A percentile compares a stretch with the other conserved stretches of the same genome.
phyloP scores from a whole-genome alignment of 306 rosid species.

The Sicyos baderoa region DNA sequence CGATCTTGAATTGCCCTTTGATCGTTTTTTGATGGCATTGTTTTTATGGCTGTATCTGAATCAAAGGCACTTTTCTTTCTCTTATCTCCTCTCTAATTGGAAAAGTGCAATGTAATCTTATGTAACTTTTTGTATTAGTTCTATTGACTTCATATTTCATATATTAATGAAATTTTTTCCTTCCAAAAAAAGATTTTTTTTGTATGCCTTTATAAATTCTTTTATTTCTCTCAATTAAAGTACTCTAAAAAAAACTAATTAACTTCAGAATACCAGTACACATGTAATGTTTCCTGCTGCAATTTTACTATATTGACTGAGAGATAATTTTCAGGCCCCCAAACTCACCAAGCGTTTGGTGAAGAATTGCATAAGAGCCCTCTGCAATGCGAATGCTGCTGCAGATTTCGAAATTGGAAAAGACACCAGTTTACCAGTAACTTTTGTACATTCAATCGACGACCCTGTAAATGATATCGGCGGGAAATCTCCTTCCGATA shows the following conservation, averaged over 20 bases:
- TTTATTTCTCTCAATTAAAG: background rate
- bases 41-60: too few species aligned
- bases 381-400: conserved; percentile 68
- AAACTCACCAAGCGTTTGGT: conserved; percentile 36
- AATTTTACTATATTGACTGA: background rate
- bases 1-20: too few species aligned
- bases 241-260: background rate
- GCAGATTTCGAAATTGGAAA: conserved; percentile 66
- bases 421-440: conserved; percentile 71
- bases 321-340: conserved; percentile 45
- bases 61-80: too few species aligned
- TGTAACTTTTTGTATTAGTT: too few species aligned
- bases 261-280: background rate
- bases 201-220: background rate
- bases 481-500: conserved; percentile 55
- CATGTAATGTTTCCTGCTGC: background rate
- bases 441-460: conserved; percentile 48
- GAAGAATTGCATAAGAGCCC: conserved; percentile 60
- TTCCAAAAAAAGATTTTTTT: too few species aligned
- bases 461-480: conserved; percentile 36
- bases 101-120: too few species aligned
- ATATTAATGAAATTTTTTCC: too few species aligned
- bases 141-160: too few species aligned
- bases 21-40: too few species aligned
- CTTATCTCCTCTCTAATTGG: too few species aligned